Percentiles rank a stretch among this genome's conserved stretches.
Conservation (phyloP, 148 eudicot species). For the Amaranthus hypochondriacus region DNA sequence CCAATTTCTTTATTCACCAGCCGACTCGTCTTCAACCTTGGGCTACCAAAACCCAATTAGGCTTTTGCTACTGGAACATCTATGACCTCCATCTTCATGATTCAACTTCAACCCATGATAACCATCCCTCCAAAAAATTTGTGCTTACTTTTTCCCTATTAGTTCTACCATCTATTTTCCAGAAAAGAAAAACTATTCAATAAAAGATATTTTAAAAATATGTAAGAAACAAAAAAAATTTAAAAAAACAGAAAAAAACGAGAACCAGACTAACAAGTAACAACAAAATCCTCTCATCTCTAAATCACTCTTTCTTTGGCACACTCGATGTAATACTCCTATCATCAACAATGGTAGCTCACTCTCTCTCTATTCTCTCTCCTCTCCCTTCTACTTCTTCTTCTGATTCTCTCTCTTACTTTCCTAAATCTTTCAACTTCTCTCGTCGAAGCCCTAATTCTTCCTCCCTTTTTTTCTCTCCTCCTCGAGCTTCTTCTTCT, state of each 20-base stretch:
- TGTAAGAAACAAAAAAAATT: not conserved
- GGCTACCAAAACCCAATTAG: too few relatives aligned
- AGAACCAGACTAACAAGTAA: conserved; percentile 12
- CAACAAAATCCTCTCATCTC: conserved; percentile 4
- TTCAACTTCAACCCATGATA: too few relatives aligned
- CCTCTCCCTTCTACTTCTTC: conserved; percentile 25
- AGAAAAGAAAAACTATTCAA: too few relatives aligned
- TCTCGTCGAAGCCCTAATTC: conserved; percentile 28
- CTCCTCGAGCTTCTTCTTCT: conserved; percentile 26
- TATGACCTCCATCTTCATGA: too few relatives aligned
- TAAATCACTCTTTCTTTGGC: not conserved
- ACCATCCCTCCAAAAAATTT: too few relatives aligned
- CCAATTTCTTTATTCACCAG: too few relatives aligned
- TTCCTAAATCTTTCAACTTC: conserved; percentile 18
- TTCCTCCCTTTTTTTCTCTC: conserved; percentile 18
- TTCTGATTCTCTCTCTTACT: conserved; percentile 19
- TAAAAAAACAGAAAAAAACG: not conserved
- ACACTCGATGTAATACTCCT: not conserved
- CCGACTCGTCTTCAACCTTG: too few relatives aligned
- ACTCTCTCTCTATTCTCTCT: conserved; percentile 40
- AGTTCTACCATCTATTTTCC: too few relatives aligned
- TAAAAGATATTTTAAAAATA: too few relatives aligned
- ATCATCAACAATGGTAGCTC: conserved; percentile 20
- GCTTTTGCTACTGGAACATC: too few relatives aligned
- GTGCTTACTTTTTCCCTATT: too few relatives aligned